Base-by-base conservation (phyloP, 2,329 filamentous ascomycete species). In the Beauveria brongniartii region DNA sequence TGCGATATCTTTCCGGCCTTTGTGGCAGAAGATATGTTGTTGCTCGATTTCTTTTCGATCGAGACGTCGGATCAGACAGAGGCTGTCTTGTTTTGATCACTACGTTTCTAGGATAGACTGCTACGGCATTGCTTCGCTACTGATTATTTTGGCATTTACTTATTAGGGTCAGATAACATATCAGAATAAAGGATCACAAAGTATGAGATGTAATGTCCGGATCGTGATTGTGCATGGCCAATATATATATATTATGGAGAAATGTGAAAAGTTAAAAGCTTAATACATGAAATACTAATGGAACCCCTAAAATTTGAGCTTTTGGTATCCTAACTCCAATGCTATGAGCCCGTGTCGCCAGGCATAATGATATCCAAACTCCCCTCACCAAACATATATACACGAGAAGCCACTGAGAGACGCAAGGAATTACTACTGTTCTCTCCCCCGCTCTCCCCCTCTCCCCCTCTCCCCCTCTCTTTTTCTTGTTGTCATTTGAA, bases 311-410 rank as follows among this genome's bases (percentile, higher is more conserved):
- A 22, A 18, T n/a, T 8, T 48, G 16, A 30, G 24, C 26, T 46
- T 56, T 56, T 56, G 54, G 43, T 56, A 59, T 51, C 28, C 40
- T 18, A 59, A 59, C 56, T 52, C 56, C 56, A 2, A 52, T 52
- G 48, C 24, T 41, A 59, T 59, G 56, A 43, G 26, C 47, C 56
- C 40, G 47, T 59, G 37, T 44, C 22, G 7, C 41, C 44, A 30
- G 34, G 55, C 43, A 50, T n/a, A 14, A 3, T 41, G 9, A 30
- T 28, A 34, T 26, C 30, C 43, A 10, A 34, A 40, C 22, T 20
- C 34, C 16, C 10, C 12, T 14, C 20, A 24, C n/a, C 34, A 18
- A n/a, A 2, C 44, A 10, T 41, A 43, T 41, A 22, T 28, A 46
- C 28, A 20, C 26, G 9, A 12, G 40, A 5, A 18, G 3, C 9